A percentile compares a stretch with the other conserved stretches of the same genome.
Evolutionary conservation across 176 grass and related monocot species (phyloP).

Genomic region (Oryza officinalis): DNA sequence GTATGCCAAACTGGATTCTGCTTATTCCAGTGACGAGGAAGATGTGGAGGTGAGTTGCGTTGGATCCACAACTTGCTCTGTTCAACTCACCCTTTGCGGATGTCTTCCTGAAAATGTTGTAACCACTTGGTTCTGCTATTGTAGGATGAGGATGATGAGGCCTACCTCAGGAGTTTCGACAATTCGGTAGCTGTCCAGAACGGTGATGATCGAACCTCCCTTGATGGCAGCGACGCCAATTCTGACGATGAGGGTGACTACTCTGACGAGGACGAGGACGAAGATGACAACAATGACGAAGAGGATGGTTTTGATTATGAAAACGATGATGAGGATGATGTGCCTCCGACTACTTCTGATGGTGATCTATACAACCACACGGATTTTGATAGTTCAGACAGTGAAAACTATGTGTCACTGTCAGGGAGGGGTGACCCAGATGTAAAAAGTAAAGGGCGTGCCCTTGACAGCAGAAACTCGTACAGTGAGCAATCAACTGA

Average conservation of each 20-base stretch:
- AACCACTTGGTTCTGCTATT: background rate
- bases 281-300: background rate
- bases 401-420: background rate
- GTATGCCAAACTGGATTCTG: slow-evolving; percentile 70
- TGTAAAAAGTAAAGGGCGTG: background rate
- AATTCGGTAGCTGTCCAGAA: slow-evolving; percentile 16
- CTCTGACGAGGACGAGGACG: background rate
- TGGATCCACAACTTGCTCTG: background rate
- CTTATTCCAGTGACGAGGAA: slow-evolving; percentile 79
- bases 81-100: background rate
- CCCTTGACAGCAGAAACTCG: background rate
- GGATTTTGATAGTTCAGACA: background rate
- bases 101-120: background rate
- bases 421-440: background rate
- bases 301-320: slow-evolving; percentile 2
- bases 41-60: slow-evolving; percentile 56
- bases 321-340: background rate
- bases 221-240: background rate
- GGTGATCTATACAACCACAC: background rate
- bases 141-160: slow-evolving; percentile 54
- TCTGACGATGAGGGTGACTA: slow-evolving; percentile 6
- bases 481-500: background rate
- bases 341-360: background rate
- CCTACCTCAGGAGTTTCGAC: slow-evolving; percentile 47
- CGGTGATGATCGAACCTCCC: slow-evolving; percentile 11